Base-by-base conservation (phyloP, 176 grass and related monocot species). In the Musa acuminata region DNA sequence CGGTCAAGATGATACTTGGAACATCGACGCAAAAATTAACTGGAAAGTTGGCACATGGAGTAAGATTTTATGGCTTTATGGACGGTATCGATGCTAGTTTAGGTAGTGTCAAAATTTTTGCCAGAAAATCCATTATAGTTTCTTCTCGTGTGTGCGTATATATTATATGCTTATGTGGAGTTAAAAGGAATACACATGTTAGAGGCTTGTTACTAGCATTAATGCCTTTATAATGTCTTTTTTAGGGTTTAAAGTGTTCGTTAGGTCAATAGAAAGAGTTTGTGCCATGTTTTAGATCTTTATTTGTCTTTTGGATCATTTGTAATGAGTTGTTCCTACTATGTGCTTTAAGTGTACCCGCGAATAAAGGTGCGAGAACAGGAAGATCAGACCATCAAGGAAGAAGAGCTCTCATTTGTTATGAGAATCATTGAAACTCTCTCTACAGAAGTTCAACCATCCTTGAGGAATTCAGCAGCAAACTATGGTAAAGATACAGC, bases 381-480 rank as follows among this genome's bases (percentile, higher is more conserved):
- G 9, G 75, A 77, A 77, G 60, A 52, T 21, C 8, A 43, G 8
- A 48, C 14, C 19, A 9, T n/a, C 9, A 64, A 17, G 9, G 48
- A 25, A 51, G 75, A 77, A 77, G 75, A 52, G 60, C 48, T 49
- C 49, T 65, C 75, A 25, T 64, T 51, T 66, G 17, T 66, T 24
- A 52, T n/a, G 73, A 79, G 69, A 11, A 9, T 27, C 19, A 71
- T 20, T 62, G 73, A 77, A 71, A 71, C 4, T 77, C 53, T 71
- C 62, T 82, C 80, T 62, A 49, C 16, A 43, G 73, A 62, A 69
- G 73, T 51, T 6, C 73, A 71, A 70, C 51, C 66, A 77, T 71
- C 20, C 25, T 52, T 69, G 17, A 27, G 68, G 52, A 50, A 27
- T 63, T 29, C 43, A 52, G 52, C 52, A 74, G 64, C 6, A 63